Evolutionary conservation across 768 basidiomycete species (phyloP).

Genomic region (Crepidotus variabilis): DNA sequence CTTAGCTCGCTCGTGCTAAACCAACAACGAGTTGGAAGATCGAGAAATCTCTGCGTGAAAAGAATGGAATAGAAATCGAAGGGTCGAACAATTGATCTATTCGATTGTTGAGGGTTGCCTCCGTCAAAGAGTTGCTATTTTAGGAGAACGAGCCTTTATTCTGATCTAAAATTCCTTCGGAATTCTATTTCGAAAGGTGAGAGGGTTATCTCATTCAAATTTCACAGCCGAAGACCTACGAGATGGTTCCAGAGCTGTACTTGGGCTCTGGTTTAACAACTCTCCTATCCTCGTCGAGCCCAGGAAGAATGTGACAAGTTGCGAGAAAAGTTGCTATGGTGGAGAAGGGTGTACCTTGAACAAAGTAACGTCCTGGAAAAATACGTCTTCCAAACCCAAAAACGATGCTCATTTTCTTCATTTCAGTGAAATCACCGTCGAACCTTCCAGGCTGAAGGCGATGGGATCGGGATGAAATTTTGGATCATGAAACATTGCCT

Average conservation of each 20-base stretch:
- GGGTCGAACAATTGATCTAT: neutral
- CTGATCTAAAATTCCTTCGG: neutral
- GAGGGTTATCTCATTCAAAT: too few species aligned
- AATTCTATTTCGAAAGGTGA: neutral
- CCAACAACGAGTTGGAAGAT: too few species aligned
- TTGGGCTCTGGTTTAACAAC: conserved; percentile 9
- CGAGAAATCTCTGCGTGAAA: too few species aligned
- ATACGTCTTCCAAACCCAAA: conserved; percentile 40
- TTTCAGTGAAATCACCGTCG: conserved; percentile 30
- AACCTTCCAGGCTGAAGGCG: conserved; percentile 60
- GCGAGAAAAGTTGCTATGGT: conserved; percentile 13
- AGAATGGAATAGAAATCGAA: neutral
- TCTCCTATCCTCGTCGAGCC: conserved; percentile 9
- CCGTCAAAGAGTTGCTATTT: conserved; percentile 3
- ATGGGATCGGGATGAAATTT: conserved; percentile 48
- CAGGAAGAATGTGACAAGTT: conserved; percentile 13
- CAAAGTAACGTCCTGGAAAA: conserved; percentile 33
- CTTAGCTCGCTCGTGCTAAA: too few species aligned
- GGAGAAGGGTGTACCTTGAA: conserved; percentile 13
- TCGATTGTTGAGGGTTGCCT: conserved; percentile 2
- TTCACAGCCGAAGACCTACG: conserved; percentile 1
- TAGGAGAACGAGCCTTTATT: conserved; percentile 40
- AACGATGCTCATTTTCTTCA: conserved; percentile 31
- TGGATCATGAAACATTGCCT: conserved; percentile 51
- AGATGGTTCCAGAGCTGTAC: conserved; percentile 6